These are phyloP conservation scores for Paraphaeosphaeria sporulosa DNA, from an alignment of 2,329 filamentous ascomycete species.

Conservation along the genomic window DNA sequence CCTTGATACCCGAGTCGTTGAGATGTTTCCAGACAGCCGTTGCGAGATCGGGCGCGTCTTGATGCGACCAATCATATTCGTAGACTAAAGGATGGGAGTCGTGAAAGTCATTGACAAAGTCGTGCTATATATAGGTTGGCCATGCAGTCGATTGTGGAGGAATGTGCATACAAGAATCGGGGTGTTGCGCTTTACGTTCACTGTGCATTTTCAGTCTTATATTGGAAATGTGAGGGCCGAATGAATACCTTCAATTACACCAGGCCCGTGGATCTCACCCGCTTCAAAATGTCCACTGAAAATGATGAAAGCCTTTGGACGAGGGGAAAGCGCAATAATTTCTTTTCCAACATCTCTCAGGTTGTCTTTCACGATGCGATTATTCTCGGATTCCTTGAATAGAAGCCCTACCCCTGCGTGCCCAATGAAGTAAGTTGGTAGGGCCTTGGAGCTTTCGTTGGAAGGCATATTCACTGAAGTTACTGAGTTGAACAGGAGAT, in stretches of 20 bases:
- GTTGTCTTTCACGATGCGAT: constrained; percentile 5
- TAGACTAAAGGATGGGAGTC: constrained; percentile 11
- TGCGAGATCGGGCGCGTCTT: constrained; percentile 6
- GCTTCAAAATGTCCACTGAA: constrained; percentile 11
- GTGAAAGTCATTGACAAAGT: constrained; percentile 11
- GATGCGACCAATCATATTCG: constrained; percentile 9
- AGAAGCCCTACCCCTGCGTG: constrained; percentile 10
- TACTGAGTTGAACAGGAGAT: background rate
- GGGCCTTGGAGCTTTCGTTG: background rate
- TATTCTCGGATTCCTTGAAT: constrained; percentile 10
- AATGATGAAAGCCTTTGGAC: constrained; percentile 6
- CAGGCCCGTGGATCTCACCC: constrained; percentile 9
- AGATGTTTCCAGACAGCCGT: constrained; percentile 10
- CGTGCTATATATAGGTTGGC: background rate
- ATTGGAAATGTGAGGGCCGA: background rate
- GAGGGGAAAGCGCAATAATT: background rate
- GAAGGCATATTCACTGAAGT: background rate
- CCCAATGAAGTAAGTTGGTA: constrained; percentile 10
- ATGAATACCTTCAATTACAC: constrained; percentile 4
- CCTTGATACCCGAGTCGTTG: background rate
- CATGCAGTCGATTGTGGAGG: too few species aligned
- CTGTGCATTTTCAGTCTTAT: background rate
- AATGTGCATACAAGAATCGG: background rate
- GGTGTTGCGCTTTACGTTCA: constrained; percentile 5
- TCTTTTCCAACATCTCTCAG: constrained; percentile 5